Conservation (phyloP, 1,284 basidiomycete genomes). For the Pseudozyma hubeiensis region DNA sequence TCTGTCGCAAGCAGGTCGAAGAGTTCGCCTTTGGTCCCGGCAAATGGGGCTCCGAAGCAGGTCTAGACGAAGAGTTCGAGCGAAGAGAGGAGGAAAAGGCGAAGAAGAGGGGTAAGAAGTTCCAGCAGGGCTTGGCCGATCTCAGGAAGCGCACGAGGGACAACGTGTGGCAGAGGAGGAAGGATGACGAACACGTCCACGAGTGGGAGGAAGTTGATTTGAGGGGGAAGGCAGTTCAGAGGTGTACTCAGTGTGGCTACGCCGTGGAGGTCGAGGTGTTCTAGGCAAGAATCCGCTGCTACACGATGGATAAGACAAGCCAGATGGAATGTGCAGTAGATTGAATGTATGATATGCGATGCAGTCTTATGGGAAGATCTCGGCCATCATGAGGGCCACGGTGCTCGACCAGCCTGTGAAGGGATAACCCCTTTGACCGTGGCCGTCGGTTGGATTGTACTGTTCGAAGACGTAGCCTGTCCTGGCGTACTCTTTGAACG, state of each 20-base stretch:
- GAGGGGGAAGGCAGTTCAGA: conserved; percentile 43
- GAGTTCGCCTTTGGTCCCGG: conserved; percentile 85
- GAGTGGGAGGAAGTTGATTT: conserved; percentile 51
- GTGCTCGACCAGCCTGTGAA: conserved; percentile 66
- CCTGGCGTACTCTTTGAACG: conserved; percentile 87
- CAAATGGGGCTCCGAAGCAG: conserved; percentile 96
- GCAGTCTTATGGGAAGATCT: conserved; percentile 49
- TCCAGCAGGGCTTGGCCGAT: conserved; percentile 60
- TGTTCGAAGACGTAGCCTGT: conserved; percentile 98
- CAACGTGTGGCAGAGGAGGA: conserved; percentile 61
- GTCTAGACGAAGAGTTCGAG: conserved; percentile 88
- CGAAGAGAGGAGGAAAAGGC: conserved; percentile 84
- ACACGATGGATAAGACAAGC: too few species aligned
- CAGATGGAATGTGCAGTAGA: background rate
- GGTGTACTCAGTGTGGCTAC: conserved; percentile 55
- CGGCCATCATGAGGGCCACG: conserved; percentile 66
- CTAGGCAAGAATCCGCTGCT: conserved; percentile 5
- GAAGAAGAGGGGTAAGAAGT: conserved; percentile 88
- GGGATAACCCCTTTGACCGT: conserved; percentile 79
- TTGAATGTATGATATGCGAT: background rate
- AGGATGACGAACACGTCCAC: conserved; percentile 61
- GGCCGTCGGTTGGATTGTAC: conserved; percentile 84
- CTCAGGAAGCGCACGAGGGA: conserved; percentile 62
- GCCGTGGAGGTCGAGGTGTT: conserved; percentile 58
- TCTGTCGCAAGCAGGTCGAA: conserved; percentile 92